Evolutionary conservation across 2,329 filamentous ascomycete species (phyloP), one percentile per base, ranked within the genome.

Genomic region (Curvularia hawaiiensis): DNA sequence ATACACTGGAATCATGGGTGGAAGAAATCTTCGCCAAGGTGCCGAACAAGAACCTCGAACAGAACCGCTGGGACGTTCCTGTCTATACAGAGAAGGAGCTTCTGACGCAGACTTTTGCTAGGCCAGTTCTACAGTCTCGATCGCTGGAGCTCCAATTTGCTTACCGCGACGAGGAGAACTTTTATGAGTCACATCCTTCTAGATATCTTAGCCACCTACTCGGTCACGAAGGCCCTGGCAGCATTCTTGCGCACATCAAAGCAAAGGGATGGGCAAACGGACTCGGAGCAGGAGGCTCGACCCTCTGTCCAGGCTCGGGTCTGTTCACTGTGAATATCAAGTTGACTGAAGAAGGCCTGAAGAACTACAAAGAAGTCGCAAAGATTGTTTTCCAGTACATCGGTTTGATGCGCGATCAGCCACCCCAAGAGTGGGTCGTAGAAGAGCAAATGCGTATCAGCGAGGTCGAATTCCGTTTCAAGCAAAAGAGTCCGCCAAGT

Each of bases 381-480:
- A 93, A 93, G 75, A 85, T 88, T 30, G 84, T 97, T 60, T 97
- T 97, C 79, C 89, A 96, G 74, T 99, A 99, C 70, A 88, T 98
- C 61, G 88, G 92, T 11, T 85, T 99, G 75, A 84, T 99, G 54
- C 88, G 87, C 61, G 90, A 96, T 68, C 83, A 84, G 2, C 85
- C 89, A 5, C 93, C 94, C 0, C 89, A 96, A 65, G 83, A 96
- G 74, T 98, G 95, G 95, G 92, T 98, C 56, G 93, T 95, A 58
- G 86, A 96, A 31, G 95, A 99, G 77, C 90, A 95, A 76, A 94
- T 92, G 76, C 88, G 88, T 35, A 88, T 98, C 79, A 88, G 90
- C 44, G 93, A 98, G 65, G 91, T 98, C 12, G 90, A 96, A 66
- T 99, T 99, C 82, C 91, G 90, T 64, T 99, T 96, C 78, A 91